phyloP scores from a whole-genome alignment of 257 asterid genomes.

The Leonotis leonurus region DNA sequence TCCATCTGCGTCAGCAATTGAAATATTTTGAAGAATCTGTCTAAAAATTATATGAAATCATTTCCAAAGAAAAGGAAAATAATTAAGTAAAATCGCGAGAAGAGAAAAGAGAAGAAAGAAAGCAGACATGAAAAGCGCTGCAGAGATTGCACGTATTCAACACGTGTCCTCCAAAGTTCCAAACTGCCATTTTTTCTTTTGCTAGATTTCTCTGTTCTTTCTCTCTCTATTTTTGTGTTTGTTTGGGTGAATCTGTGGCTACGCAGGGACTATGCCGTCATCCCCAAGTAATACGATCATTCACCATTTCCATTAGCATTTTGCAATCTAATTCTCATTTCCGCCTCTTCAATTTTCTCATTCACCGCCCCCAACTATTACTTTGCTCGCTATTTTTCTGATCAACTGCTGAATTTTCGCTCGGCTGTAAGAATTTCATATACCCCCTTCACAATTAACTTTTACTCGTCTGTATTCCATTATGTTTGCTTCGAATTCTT shows the following conservation, averaged over 20 bases:
- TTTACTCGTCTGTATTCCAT: background rate
- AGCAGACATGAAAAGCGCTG: constrained; percentile 2
- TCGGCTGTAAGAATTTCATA: constrained; percentile 12
- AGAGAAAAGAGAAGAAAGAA: background rate
- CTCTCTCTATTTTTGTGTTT: constrained; percentile 1
- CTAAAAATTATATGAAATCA: no score
- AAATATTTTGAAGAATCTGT: no score
- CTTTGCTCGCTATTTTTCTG: constrained; percentile 8
- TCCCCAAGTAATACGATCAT: constrained; percentile 13
- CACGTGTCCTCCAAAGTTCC: constrained; percentile 21
- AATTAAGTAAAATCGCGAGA: background rate
- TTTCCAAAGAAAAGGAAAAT: no score
- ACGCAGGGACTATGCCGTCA: constrained; percentile 11
- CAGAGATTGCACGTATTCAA: constrained; percentile 11
- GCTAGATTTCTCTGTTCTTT: constrained; percentile 4
- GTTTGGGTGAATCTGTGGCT: constrained; percentile 19
- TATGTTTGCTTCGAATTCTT: background rate
- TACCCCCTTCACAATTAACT: background rate
- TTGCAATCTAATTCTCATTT: constrained; percentile 14
- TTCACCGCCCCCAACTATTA: constrained; percentile 1
- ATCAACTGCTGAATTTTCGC: constrained; percentile 21
- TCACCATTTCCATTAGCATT: constrained; percentile 13
- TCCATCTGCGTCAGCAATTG: no score
- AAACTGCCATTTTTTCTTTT: constrained; percentile 1
- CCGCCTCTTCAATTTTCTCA: background rate